Evolutionary conservation across 805 yeast genomes (phyloP).

Genomic region (Lachancea thermotolerans): DNA sequence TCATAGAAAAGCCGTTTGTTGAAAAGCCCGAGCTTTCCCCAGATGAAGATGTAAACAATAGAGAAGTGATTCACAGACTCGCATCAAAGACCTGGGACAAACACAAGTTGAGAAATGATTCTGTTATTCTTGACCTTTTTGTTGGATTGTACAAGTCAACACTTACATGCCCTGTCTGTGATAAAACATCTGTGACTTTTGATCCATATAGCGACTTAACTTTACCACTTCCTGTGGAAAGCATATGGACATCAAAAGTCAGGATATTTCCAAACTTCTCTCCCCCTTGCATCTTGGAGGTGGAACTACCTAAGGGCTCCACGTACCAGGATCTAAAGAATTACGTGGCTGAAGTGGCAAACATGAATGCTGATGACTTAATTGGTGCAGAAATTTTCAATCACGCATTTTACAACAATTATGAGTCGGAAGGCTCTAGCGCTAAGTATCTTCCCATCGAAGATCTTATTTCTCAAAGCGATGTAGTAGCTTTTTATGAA

Average conservation of each 20-base stretch:
- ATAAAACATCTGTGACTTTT: conserved; percentile 75
- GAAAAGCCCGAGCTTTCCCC: conserved; percentile 75
- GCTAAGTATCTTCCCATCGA: conserved; percentile 53
- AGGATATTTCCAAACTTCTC: conserved; percentile 55
- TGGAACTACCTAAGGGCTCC: conserved; percentile 62
- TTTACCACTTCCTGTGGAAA: conserved; percentile 74
- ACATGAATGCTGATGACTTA: conserved; percentile 33
- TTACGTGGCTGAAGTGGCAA: conserved; percentile 47
- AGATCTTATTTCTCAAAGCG: conserved; percentile 57
- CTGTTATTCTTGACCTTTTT: conserved; percentile 77
- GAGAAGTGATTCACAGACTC: conserved; percentile 46
- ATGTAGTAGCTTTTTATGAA: conserved; percentile 62
- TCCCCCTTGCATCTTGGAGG: conserved; percentile 48
- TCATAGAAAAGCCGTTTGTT: conserved; percentile 73
- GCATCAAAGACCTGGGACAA: conserved; percentile 77
- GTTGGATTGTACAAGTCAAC: conserved; percentile 90
- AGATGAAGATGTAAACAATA: conserved; percentile 52
- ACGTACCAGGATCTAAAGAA: conserved; percentile 55
- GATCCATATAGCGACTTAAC: conserved; percentile 92
- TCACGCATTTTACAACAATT: conserved; percentile 60
- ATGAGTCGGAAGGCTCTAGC: conserved; percentile 52
- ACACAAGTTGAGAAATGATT: conserved; percentile 75
- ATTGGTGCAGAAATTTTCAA: conserved; percentile 59
- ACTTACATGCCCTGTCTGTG: conserved; percentile 78
- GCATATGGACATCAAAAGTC: conserved; percentile 63